Percentiles rank a stretch among this genome's conserved stretches.
Evolutionary conservation across 805 yeast species (phyloP).

Genomic region (Kazachstania kunashirensis): DNA sequence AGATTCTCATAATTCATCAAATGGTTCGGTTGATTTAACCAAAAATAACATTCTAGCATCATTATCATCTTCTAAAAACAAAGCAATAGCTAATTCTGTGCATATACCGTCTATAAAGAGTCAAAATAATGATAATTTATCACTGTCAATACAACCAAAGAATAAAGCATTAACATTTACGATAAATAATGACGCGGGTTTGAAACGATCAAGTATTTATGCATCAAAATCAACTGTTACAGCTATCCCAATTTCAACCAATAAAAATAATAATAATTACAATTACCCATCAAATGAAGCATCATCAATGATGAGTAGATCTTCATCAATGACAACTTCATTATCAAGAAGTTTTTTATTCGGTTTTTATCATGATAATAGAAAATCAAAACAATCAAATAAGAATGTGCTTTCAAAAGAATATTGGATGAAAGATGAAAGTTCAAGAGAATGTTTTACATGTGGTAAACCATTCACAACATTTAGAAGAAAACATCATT

Average conservation of each 20-base stretch:
- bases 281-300: conserved; percentile 29
- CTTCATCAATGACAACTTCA: conserved; percentile 36
- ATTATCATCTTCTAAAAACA: too few relatives aligned
- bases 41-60: too few relatives aligned
- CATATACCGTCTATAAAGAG: conserved; percentile 1
- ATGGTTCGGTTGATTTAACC: too few relatives aligned
- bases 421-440: conserved; percentile 95
- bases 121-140: background rate
- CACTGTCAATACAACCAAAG: background rate
- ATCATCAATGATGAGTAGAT: conserved; percentile 29
- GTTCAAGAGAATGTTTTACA: conserved; percentile 76
- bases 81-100: background rate
- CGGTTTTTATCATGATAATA: conserved; percentile 30
- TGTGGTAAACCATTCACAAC: conserved; percentile 77
- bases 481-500: conserved; percentile 86
- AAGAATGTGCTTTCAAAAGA: conserved; percentile 39
- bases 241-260: conserved; percentile 26
- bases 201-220: conserved; percentile 27
- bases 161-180: conserved; percentile 15
- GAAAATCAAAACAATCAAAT: conserved; percentile 16
- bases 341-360: conserved; percentile 35
- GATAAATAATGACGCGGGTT: conserved; percentile 18
- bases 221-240: conserved; percentile 28
- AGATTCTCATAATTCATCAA: too few relatives aligned
- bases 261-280: conserved; percentile 9